A percentile compares a stretch with the other conserved stretches of the same genome.
Conservation (phyloP, 2,329 filamentous ascomycete species). For the Cladorrhinum sp. region DNA sequence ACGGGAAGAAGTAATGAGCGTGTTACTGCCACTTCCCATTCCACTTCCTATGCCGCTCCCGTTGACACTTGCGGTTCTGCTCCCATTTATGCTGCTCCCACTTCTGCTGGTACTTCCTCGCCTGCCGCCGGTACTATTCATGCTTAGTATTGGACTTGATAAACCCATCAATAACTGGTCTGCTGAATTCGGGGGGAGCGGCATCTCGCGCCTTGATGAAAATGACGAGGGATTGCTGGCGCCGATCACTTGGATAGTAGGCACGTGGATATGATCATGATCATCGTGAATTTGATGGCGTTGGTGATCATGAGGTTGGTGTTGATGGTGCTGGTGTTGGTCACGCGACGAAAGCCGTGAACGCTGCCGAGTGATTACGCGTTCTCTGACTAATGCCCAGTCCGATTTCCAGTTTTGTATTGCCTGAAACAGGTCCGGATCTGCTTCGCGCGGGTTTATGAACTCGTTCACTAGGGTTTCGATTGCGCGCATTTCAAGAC, state of each 20-base stretch:
- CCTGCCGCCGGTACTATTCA: neutral
- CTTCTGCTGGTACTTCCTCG: too few relatives aligned
- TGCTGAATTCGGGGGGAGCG: too few relatives aligned
- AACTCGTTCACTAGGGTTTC: conserved; percentile 55
- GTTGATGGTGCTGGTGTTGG: too few relatives aligned
- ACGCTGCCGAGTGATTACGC: conserved; percentile 8
- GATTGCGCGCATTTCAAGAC: conserved; percentile 60
- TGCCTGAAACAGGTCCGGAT: conserved; percentile 56
- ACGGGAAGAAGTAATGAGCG: neutral
- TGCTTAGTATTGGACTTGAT: neutral
- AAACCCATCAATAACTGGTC: neutral
- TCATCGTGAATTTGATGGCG: neutral
- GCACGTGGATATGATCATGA: too few relatives aligned
- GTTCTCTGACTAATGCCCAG: conserved; percentile 40
- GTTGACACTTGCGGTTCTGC: too few relatives aligned
- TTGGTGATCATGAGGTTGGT: neutral
- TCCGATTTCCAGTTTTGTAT: conserved; percentile 62
- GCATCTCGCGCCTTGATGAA: neutral
- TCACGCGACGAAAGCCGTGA: too few relatives aligned
- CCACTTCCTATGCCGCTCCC: too few relatives aligned
- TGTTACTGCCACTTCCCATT: neutral
- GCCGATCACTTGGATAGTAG: neutral
- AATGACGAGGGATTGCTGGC: neutral
- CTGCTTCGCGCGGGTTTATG: conserved; percentile 47
- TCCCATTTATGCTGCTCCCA: neutral